These are phyloP conservation scores for Heterobasidion irregulare DNA, from an alignment of 1,284 basidiomycete genomes.

Conservation along the genomic window DNA sequence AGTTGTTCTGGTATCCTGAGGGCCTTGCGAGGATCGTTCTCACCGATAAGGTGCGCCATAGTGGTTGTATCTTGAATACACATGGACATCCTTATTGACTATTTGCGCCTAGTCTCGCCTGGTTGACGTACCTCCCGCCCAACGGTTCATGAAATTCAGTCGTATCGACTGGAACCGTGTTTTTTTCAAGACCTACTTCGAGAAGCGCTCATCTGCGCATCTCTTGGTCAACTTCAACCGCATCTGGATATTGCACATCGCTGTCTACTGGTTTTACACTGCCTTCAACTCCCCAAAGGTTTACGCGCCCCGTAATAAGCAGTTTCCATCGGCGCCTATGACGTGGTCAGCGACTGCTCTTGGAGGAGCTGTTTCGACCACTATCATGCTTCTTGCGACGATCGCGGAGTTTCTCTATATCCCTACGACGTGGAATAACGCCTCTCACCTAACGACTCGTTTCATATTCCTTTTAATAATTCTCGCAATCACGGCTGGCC, in stretches of 20 bases:
- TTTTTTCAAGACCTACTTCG: slow-evolving; percentile 96
- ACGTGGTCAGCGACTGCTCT: slow-evolving; percentile 89
- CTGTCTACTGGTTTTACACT: slow-evolving; percentile 91
- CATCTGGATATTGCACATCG: slow-evolving; percentile 90
- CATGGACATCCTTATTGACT: slow-evolving; percentile 5
- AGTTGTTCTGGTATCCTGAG: slow-evolving; percentile 99
- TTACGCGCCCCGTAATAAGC: slow-evolving; percentile 65
- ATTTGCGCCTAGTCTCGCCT: slow-evolving; percentile 59
- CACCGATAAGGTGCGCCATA: slow-evolving; percentile 64
- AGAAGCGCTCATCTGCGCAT: slow-evolving; percentile 89
- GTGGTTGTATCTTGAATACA: not conserved
- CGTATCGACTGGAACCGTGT: slow-evolving; percentile 87
- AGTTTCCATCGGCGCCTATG: slow-evolving; percentile 66
- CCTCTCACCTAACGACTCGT: slow-evolving; percentile 86
- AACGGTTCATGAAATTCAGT: slow-evolving; percentile 87
- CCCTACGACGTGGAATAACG: slow-evolving; percentile 97
- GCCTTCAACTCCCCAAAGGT: slow-evolving; percentile 94
- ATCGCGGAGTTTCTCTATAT: slow-evolving; percentile 91
- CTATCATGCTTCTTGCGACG: slow-evolving; percentile 89
- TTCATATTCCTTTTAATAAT: slow-evolving; percentile 82
- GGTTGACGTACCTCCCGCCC: slow-evolving; percentile 82
- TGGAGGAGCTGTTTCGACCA: slow-evolving; percentile 82
- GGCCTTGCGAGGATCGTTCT: slow-evolving; percentile 90
- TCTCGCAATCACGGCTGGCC: slow-evolving; percentile 80
- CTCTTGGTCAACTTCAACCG: slow-evolving; percentile 97